These are phyloP conservation scores for Cryptomeria japonica DNA, from an alignment of 75 land plant genomes.

Conservation along the genomic window DNA sequence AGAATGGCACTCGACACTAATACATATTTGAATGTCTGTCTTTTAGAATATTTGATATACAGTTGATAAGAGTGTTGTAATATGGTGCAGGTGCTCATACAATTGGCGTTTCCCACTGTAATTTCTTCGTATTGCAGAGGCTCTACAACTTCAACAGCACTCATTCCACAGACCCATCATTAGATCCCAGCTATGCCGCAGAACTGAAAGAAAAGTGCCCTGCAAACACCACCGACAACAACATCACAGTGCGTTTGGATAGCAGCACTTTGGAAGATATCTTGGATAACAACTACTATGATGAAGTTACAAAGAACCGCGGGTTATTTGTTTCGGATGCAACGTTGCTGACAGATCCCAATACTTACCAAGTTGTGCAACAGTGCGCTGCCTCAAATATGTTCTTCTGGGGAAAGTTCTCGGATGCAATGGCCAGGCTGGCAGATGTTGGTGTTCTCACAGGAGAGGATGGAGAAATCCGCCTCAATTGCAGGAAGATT, in stretches of 20 bases:
- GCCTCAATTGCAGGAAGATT: constrained; percentile 43
- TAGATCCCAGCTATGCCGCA: constrained; percentile 44
- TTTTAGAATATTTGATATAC: not conserved
- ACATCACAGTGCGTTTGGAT: constrained; percentile 41
- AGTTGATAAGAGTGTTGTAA: not conserved
- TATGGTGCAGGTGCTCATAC: constrained; percentile 31
- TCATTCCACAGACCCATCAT: constrained; percentile 13
- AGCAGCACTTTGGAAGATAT: constrained; percentile 26
- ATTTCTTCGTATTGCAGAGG: not conserved
- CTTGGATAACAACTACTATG: constrained; percentile 54
- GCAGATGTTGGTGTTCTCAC: constrained; percentile 31
- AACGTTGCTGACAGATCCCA: constrained; percentile 25
- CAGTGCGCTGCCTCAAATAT: not conserved
- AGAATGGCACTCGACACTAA: too few relatives aligned
- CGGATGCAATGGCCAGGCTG: constrained; percentile 40
- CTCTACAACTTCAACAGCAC: constrained; percentile 27
- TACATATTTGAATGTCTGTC: not conserved
- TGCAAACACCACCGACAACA: constrained; percentile 14
- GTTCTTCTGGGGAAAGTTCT: constrained; percentile 29
- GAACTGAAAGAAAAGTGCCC: constrained; percentile 49
- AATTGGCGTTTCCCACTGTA: constrained; percentile 24
- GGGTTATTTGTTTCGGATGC: constrained; percentile 60
- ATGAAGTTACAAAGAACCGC: not conserved
- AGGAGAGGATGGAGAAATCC: constrained; percentile 37
- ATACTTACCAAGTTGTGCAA: not conserved